Percentiles rank a stretch among this genome's conserved stretches.
phyloP scores from a whole-genome alignment of 1,284 basidiomycete genomes.

The Apiotrichum porosum region DNA sequence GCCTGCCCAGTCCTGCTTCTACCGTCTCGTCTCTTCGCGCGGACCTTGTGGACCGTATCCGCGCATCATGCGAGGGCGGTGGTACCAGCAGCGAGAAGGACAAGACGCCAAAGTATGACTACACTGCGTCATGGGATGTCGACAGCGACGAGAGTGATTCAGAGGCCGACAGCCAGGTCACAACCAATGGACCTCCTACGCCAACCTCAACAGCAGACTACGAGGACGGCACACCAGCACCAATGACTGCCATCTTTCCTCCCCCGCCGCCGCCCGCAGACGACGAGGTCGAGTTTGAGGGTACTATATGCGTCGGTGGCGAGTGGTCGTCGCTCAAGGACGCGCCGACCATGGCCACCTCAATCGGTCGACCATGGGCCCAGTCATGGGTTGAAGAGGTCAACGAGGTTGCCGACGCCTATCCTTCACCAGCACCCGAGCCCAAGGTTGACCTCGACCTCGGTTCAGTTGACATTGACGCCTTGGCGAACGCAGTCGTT shows the following conservation, averaged over 20 bases:
- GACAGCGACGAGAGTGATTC: conserved; percentile 19
- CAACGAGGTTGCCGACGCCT: neutral
- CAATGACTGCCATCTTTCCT: neutral
- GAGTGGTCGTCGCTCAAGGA: conserved; percentile 30
- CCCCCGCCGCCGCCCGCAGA: conserved; percentile 3
- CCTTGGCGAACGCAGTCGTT: conserved; percentile 14
- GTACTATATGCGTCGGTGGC: conserved; percentile 23
- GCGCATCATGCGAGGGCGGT: conserved; percentile 5
- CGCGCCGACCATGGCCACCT: conserved; percentile 3
- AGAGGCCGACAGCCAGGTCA: conserved; percentile 21
- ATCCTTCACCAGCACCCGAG: neutral
- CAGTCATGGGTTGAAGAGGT: conserved; percentile 7
- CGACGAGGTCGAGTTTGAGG: conserved; percentile 26
- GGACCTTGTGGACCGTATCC: conserved; percentile 27
- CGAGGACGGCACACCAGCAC: conserved; percentile 15
- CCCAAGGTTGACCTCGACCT: neutral
- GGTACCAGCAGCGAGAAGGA: conserved; percentile 2
- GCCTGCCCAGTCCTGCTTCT: conserved; percentile 33
- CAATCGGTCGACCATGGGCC: conserved; percentile 13
- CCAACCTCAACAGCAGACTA: conserved; percentile 23
- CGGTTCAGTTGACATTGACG: conserved; percentile 7
- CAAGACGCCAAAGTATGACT: conserved; percentile 12
- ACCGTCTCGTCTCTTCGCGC: conserved; percentile 18
- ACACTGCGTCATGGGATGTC: conserved; percentile 27
- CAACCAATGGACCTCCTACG: conserved; percentile 38